Base-by-base conservation (phyloP, 2,329 filamentous ascomycete genomes). In the Ophiostoma sp. region DNA sequence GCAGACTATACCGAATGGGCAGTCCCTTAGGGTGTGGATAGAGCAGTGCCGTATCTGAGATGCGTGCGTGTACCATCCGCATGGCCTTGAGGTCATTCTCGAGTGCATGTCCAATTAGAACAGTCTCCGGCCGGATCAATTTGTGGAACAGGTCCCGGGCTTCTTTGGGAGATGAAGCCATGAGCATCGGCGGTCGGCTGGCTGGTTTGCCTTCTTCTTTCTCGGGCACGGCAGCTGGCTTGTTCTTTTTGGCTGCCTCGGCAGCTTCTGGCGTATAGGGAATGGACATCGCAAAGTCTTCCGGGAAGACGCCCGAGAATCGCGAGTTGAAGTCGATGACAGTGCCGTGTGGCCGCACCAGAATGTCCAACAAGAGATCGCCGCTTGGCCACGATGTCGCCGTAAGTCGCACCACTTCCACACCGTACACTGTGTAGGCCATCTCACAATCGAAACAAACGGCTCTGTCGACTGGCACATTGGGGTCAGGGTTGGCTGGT, bases 391-490 rank as follows among this genome's bases (percentile, higher is more conserved):
- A 99, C 11, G 91, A 90, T 3, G 95, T 91, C 5, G 93, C 95
- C 0, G 96, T 98, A 2, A 99, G 82, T 9, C 96, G 93, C 73
- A 98, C 91, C 22, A 99, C 87, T 81, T 99, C 96, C 76, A 98
- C 84, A 0, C 97, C 96, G 69, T 92, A 82, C 0, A 93, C 93
- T 0, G 97, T 99, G 79, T 97, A 98, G 4, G 93, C 93, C 96
- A 99, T 99, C 80, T 99, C 96, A 78, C 96, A 98, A 80, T 99
- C 96, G 78, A 99, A 95, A 76, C 90, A 92, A 12, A 98, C 90
- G 2, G 92, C 93, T 48, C 88, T 88, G 70, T 87, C 83, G 1
- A 81, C 78, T 0, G 85, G 83, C 1, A 84, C 85, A 1, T 82
- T 78, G 1, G 84, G 80, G 1, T 82, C 78, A 0, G 84, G 80